Base-by-base conservation (phyloP, 305 asterid genomes). In the Fraxinus angustifolia region DNA sequence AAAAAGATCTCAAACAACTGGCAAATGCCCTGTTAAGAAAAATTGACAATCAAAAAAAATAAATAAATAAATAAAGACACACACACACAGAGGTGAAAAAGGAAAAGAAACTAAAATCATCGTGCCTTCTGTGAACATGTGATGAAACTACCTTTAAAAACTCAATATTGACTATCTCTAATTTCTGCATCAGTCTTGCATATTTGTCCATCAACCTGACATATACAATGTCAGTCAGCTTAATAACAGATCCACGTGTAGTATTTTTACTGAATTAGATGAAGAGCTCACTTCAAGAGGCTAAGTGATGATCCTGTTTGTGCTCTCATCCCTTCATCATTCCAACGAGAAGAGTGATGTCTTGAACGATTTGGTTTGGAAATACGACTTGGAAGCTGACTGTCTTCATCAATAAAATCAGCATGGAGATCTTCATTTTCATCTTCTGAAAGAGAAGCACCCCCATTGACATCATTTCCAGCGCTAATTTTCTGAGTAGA, bases 381-480 rank as follows among this genome's bases (percentile, higher is more conserved):
- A 84, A 93, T 87, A 80, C 99, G 97, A 86, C 99, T 96, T 36
- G 99, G 99, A 83, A 96, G 97, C 90, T 96, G 99, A 86, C 99
- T 96, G 86, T 96, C 99, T 92, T 96, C 99, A 36, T 96, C 99
- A 78, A 96, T 96, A 88, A 96, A 96, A 90, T 96, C 99, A 45
- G 99, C 99, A 89, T 80, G 98, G 80, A 96, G 98, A 90, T 96
- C 99, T 85, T 96, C 99, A 89, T 93, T 93, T 90, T 96, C 99
- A 80, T 96, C 99, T 89, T 96, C 99, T 34, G 95, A 89, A 76
- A 87, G 79, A 81, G 85, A 80, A 65, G 85, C 53, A 82, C 88
- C 82, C 35, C 97, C 99, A 82, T 93, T 94, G 74, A 80, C 86
- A 86, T 87, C 91, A 71, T 86, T 87, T 79, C 40, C 85, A 81